Base-by-base conservation (phyloP, 106 monocot species). In the Iris macrosiphon region DNA sequence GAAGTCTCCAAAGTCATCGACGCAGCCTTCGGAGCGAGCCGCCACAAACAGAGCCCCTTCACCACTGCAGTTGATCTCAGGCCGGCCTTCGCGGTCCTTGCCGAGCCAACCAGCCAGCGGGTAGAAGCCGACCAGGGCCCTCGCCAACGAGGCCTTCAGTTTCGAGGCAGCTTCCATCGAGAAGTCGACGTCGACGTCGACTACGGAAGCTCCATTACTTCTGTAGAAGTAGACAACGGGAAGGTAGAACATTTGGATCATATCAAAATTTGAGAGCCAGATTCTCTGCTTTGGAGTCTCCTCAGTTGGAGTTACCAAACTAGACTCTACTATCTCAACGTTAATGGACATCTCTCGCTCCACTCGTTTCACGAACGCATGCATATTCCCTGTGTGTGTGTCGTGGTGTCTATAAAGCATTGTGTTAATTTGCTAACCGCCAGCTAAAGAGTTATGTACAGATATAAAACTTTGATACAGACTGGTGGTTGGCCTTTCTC, bases 31-130 rank as follows among this genome's bases (percentile, higher is more conserved):
- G 28, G 61, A 59, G 0, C 34, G 31, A 4, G 83, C 83, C 33
- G 46, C 62, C 3, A 70, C 74, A 23, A 83, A 66, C 30, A 27
- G 28, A 4, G 56, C 83, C 6, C 83, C 83, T 61, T 83, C 66
- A 0, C 62, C 74, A 19, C 17, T 72, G 68, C 79, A 80, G 8
- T 57, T 1, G 29, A 80, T 52, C 80, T 80, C 66, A 34, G 67
- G 4, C 3, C 62, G 32, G 25, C 71, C 71, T 18, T 61, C 37
- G 1, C 12, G 15, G 60, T 65, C 60, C 18, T 44, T 14, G 2
- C 43, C 67, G n/a, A 78, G 78, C 13, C 67, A 40, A 12, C 78
- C 78, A 4, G 63, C 78, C 7, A 62, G 15, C 0, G 68, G 72
- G 57, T 78, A 78, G 62, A 78, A 78, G 0, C 40, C 27, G 38